These are phyloP conservation scores for Candolleomyces efflorescens DNA, from an alignment of 768 basidiomycete genomes.

Conservation along the genomic window DNA sequence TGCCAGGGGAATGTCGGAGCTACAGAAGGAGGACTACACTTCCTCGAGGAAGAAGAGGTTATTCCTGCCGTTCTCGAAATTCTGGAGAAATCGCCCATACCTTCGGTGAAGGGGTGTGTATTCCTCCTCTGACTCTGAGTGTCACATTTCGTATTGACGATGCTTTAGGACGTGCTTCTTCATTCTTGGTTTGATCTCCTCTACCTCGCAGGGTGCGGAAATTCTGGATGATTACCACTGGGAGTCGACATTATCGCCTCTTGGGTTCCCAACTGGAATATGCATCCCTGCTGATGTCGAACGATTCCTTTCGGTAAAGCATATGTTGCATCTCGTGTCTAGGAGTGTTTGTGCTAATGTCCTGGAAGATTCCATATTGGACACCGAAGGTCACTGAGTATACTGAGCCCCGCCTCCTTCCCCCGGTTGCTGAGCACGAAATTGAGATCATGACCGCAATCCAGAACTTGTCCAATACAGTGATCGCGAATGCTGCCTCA, in stretches of 20 bases:
- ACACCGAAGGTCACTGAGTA: conserved; percentile 31
- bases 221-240: conserved; percentile 90
- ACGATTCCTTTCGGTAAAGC: conserved; percentile 74
- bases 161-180: conserved; percentile 86
- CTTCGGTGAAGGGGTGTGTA: conserved; percentile 88
- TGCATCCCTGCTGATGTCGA: conserved; percentile 86
- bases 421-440: conserved; percentile 67
- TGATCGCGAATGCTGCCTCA: conserved; percentile 93
- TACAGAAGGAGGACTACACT: conserved; percentile 84
- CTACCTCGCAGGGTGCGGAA: conserved; percentile 89
- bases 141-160: neutral
- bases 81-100: conserved; percentile 82
- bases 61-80: conserved; percentile 89
- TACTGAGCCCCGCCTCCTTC: conserved; percentile 48
- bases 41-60: conserved; percentile 94
- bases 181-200: conserved; percentile 88
- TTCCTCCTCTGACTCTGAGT: neutral
- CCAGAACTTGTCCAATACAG: conserved; percentile 91
- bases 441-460: conserved; percentile 85
- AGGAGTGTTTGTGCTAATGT: neutral
- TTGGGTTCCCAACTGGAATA: conserved; percentile 84
- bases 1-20: conserved; percentile 90
- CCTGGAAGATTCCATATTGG: conserved; percentile 68
- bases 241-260: conserved; percentile 85
- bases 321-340: neutral